Evolutionary conservation across 345 rosid genomes (phyloP).

Genomic region (Pistacia atlantica): DNA sequence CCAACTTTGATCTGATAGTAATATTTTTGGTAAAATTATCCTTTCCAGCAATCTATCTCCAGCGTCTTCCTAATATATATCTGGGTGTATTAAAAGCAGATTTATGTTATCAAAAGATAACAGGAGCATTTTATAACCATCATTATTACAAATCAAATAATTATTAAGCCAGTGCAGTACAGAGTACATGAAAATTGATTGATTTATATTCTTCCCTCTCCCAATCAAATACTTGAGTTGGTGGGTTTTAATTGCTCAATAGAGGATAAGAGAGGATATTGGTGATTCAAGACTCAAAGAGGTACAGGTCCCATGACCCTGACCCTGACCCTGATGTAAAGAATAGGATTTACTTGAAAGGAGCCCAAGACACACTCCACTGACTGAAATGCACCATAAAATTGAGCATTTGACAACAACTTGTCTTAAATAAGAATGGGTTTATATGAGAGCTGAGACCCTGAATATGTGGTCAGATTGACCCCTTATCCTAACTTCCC

Average conservation of each 20-base stretch:
- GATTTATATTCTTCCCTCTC: background rate
- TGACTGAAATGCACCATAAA: conserved; percentile 4
- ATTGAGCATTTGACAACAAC: background rate
- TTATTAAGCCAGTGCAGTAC: background rate
- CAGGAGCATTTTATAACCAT: background rate
- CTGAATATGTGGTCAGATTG: conserved; percentile 15
- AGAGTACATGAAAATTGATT: background rate
- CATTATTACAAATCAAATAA: too few relatives aligned
- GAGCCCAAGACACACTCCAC: background rate
- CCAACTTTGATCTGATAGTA: background rate
- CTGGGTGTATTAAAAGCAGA: background rate
- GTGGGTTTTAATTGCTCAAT: conserved; percentile 2
- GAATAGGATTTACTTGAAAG: background rate
- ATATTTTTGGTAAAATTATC: background rate
- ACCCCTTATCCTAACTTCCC: conserved; percentile 19
- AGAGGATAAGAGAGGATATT: conserved; percentile 2
- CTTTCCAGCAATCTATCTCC: background rate
- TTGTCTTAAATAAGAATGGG: background rate
- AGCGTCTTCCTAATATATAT: background rate
- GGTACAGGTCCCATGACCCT: background rate
- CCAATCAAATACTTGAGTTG: background rate
- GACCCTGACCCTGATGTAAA: background rate
- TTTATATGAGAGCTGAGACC: background rate
- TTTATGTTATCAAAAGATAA: background rate
- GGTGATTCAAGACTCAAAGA: background rate